Evolutionary conservation across 257 asterid genomes (phyloP).

Genomic region (Haberlea rhodopensis): DNA sequence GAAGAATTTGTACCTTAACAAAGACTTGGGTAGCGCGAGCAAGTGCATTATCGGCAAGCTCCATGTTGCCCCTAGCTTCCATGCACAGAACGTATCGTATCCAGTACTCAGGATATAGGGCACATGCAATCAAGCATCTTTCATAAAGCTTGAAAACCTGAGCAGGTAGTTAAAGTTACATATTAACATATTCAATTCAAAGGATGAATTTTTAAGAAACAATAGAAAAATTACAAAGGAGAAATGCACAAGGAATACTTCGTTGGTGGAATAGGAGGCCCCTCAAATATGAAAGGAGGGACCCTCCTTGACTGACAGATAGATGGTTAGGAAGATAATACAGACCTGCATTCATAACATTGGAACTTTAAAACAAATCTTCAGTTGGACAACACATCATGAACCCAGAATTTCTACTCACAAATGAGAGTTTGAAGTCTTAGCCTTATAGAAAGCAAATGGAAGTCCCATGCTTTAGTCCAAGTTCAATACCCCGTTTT

Average conservation of each 20-base stretch:
- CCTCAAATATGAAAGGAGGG: slow-evolving; percentile 75
- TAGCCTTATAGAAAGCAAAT: slow-evolving; percentile 94
- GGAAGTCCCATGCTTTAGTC: slow-evolving; percentile 97
- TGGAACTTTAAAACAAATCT: slow-evolving; percentile 68
- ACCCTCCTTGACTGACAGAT: slow-evolving; percentile 89
- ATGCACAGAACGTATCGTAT: slow-evolving; percentile 76
- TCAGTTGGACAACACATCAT: slow-evolving; percentile 57
- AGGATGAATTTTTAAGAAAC: slow-evolving; percentile 16
- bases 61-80: slow-evolving; percentile 92
- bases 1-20: no score
- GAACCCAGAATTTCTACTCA: slow-evolving; percentile 98
- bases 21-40: slow-evolving; percentile 86
- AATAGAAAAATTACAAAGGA: slow-evolving; percentile 31
- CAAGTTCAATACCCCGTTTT: slow-evolving; percentile 92
- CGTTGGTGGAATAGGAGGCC: slow-evolving; percentile 83
- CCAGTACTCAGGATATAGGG: slow-evolving; percentile 97
- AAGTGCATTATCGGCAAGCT: slow-evolving; percentile 92
- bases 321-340: slow-evolving; percentile 98
- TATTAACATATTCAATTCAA: no score
- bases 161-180: slow-evolving; percentile 28
- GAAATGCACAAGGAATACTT: slow-evolving; percentile 79
- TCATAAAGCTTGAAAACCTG: slow-evolving; percentile 98
- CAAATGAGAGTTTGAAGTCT: slow-evolving; percentile 74
- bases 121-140: slow-evolving; percentile 94
- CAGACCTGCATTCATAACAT: slow-evolving; percentile 98